A percentile compares a stretch with the other conserved stretches of the same genome.
Conservation (phyloP, 2,329 filamentous ascomycete species). For the Tolypocladium cylindrosporum region DNA sequence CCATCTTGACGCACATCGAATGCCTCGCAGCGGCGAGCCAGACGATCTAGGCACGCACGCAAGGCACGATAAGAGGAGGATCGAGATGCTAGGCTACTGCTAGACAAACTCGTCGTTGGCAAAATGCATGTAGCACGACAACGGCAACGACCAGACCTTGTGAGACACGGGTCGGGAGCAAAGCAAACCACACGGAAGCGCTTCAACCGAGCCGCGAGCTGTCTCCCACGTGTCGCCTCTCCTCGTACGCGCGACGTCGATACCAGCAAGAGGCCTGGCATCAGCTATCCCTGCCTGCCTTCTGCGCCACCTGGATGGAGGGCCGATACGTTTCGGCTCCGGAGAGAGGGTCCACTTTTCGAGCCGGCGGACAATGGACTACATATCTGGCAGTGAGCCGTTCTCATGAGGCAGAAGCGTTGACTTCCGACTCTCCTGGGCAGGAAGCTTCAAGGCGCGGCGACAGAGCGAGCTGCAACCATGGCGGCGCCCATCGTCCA, state of each 20-base stretch:
- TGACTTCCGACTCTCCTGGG: not conserved
- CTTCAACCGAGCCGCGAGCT: not conserved
- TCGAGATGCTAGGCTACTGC: not conserved
- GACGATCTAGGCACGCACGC: not conserved
- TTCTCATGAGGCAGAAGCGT: not conserved
- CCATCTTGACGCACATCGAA: not conserved
- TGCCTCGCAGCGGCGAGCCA: not conserved
- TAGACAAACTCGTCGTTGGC: too few relatives aligned
- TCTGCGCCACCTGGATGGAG: not conserved
- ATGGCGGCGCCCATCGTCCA: slow-evolving; percentile 8
- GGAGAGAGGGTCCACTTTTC: not conserved
- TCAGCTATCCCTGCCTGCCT: not conserved
- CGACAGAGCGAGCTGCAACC: not conserved
- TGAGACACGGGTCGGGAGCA: not conserved
- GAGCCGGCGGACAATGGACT: not conserved
- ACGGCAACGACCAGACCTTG: not conserved
- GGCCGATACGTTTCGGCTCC: not conserved
- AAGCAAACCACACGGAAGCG: not conserved
- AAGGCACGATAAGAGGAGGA: not conserved
- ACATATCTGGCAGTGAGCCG: not conserved
- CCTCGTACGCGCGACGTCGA: not conserved
- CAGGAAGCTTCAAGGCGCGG: not conserved
- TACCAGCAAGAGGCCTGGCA: not conserved
- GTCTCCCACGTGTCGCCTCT: not conserved
- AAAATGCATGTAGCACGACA: not conserved